phyloP scores from a whole-genome alignment of 352 stramenopile genomes.

The Phytopythium sindhum region DNA sequence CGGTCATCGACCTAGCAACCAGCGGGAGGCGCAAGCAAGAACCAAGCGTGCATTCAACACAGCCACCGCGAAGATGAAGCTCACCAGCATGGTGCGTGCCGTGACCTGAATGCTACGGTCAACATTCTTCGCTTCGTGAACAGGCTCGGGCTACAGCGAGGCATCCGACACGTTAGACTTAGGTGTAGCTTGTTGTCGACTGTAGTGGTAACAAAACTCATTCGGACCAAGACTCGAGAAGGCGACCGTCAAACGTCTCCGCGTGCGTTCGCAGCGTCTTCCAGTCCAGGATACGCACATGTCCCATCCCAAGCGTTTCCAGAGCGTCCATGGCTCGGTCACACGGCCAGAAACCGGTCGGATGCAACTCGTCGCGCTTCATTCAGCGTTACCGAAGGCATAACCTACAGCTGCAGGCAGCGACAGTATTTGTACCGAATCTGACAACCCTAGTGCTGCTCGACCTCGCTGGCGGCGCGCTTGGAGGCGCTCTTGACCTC shows the following conservation, averaged over 20 bases:
- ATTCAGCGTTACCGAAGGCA: neutral
- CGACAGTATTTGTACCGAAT: neutral
- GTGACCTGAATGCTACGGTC: too few species aligned
- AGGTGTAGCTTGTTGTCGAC: too few species aligned
- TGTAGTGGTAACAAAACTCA: neutral
- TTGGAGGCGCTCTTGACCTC: conserved; percentile 70
- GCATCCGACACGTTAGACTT: too few species aligned
- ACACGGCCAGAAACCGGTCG: too few species aligned
- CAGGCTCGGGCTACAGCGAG: too few species aligned
- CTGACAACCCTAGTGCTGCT: neutral
- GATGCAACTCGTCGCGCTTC: neutral
- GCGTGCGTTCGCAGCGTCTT: neutral
- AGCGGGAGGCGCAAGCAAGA: too few species aligned
- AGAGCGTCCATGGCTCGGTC: neutral
- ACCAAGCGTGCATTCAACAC: too few species aligned
- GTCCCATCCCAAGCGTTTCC: neutral
- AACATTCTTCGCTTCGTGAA: too few species aligned
- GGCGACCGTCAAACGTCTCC: neutral
- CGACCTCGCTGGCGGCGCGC: conserved; percentile 4
- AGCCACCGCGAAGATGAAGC: too few species aligned
- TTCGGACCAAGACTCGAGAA: neutral
- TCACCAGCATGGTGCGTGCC: too few species aligned
- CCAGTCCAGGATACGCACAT: too few species aligned
- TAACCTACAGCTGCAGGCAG: neutral
- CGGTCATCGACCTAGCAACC: too few species aligned